Evolutionary conservation across 352 stramenopile species (phyloP).

Genomic region (Pythium guiyangense): DNA sequence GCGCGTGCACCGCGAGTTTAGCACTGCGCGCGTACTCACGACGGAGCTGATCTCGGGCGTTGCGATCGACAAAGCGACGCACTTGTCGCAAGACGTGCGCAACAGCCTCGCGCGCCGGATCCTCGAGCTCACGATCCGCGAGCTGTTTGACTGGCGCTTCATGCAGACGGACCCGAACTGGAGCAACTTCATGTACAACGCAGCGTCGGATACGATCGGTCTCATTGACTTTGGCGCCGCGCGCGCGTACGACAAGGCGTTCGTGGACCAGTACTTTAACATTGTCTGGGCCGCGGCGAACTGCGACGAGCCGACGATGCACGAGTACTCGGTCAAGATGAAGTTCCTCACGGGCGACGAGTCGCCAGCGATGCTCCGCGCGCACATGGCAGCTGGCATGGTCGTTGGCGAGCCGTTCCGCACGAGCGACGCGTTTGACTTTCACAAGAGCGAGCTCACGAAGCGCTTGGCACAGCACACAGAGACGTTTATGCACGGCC

Average conservation of each 20-base stretch:
- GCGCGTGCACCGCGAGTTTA: conserved; percentile 89
- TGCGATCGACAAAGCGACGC: conserved; percentile 93
- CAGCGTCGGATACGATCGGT: conserved; percentile 76
- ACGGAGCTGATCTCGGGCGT: conserved; percentile 93
- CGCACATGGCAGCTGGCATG: conserved; percentile 94
- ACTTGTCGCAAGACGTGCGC: conserved; percentile 76
- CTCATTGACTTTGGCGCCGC: conserved; percentile 98
- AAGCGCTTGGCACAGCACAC: conserved; percentile 92
- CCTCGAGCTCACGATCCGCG: conserved; percentile 95
- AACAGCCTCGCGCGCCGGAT: conserved; percentile 94
- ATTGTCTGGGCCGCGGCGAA: conserved; percentile 97
- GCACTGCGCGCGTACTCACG: conserved; percentile 91
- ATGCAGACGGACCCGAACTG: conserved; percentile 99
- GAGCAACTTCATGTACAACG: conserved; percentile 97
- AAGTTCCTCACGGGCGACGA: conserved; percentile 98
- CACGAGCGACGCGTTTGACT: conserved; percentile 94
- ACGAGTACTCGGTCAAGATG: conserved; percentile 92
- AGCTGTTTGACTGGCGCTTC: conserved; percentile 98
- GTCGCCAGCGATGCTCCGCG: conserved; percentile 94
- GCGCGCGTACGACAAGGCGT: conserved; percentile 90
- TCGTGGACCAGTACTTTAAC: conserved; percentile 97
- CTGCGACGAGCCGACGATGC: conserved; percentile 86
- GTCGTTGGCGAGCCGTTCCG: conserved; percentile 98
- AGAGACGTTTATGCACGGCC: conserved; percentile 94
- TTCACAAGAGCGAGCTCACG: conserved; percentile 92